These are phyloP conservation scores for Nothopassalora personata DNA, from an alignment of 2,329 filamentous ascomycete species.

Conservation along the genomic window DNA sequence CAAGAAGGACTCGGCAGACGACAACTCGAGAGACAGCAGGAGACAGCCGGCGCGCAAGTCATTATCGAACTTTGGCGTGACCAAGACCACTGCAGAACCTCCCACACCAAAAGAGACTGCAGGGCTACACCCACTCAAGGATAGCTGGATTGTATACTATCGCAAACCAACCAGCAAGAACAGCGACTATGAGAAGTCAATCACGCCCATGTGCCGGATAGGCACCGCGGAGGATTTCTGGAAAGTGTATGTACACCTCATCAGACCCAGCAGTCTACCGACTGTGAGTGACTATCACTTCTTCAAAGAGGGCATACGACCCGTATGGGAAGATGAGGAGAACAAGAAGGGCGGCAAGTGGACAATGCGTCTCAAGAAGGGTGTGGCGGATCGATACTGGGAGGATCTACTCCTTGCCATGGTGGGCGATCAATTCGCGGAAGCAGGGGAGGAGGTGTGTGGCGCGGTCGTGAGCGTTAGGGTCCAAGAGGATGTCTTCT, in stretches of 20 bases:
- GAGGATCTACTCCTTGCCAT: conserved; percentile 88
- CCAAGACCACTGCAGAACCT: conserved; percentile 11
- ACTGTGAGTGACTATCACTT: conserved; percentile 97
- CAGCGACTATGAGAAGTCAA: conserved; percentile 96
- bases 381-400: conserved; percentile 93
- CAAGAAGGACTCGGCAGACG: conserved; percentile 55
- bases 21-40: conserved; percentile 25
- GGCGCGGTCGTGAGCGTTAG: conserved; percentile 90
- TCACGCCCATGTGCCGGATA: conserved; percentile 78
- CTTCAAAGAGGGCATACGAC: conserved; percentile 92
- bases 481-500: conserved; percentile 93
- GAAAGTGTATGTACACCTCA: conserved; percentile 80
- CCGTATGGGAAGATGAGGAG: conserved; percentile 97
- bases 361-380: conserved; percentile 95
- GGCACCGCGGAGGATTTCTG: conserved; percentile 86
- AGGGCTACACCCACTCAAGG: conserved; percentile 58
- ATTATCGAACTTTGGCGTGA: conserved; percentile 18
- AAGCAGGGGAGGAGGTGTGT: conserved; percentile 89
- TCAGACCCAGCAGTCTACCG: conserved; percentile 79
- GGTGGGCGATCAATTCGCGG: conserved; percentile 88
- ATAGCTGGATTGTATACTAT: conserved; percentile 96
- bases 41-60: conserved; percentile 25
- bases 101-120: conserved; percentile 34
- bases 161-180: conserved; percentile 94
- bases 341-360: conserved; percentile 96